Evolutionary conservation across 2,329 filamentous ascomycete species (phyloP), one percentile per base, ranked within the genome.

Genomic region (Trichophyton benhamiae): DNA sequence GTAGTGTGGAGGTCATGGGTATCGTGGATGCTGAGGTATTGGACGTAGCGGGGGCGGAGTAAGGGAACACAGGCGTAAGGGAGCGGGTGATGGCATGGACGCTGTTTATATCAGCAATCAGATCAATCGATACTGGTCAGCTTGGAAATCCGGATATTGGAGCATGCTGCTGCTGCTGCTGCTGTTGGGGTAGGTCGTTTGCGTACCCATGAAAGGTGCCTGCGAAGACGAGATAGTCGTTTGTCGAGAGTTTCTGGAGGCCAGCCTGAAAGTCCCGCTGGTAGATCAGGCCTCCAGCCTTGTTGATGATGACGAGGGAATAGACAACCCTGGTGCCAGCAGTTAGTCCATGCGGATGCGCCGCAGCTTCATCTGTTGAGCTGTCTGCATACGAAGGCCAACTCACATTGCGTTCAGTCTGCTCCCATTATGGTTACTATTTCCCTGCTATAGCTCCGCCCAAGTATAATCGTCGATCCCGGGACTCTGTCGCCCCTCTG

Each of bases 241-340:
- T 99, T 68, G 89, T 92, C 67, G 84, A 89, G 68, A 99, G 86
- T 73, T 92, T 90, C 74, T 89, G 88, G 63, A 99, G 83, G 63
- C 85, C 88, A 49, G 92, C 85, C 69, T 91, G 86, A 75, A 99
- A 97, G 71, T 90, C 89, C 68, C 91, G 89, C 77, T 97, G 92
- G 80, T 95, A 99, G 76, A 99, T 87, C 60, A 99, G 83, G 69
- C 94, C 94, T 63, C 91, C 94, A 66, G 94, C 91, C 82, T 99
- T 99, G 81, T 96, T 97, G 80, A 99, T 96, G 74, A 99, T 87
- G 74, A 97, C 91, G 71, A 99, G 87, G 63, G 91, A 86, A 75
- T 95, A 94, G 74, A 99, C 88, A 67, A 91, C 89, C 94, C 91
- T 97, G 68, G 15, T 22, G 20, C 15, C 17, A 22, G 15, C 2